These are phyloP conservation scores for Brassica incana DNA, from an alignment of 345 rosid species.

Conservation along the genomic window DNA sequence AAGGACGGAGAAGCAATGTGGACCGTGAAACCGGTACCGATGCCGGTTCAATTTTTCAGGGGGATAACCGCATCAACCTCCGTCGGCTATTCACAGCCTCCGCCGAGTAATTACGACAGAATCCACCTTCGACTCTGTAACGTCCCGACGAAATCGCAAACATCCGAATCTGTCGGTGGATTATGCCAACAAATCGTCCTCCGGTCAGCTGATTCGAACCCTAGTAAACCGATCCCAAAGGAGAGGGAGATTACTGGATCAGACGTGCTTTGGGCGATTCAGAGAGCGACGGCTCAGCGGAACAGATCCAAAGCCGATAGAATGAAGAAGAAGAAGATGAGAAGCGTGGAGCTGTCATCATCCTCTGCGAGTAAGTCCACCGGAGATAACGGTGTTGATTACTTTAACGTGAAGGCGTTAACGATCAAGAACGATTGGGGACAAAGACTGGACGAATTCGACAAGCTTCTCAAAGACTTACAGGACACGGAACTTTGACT, in stretches of 20 bases:
- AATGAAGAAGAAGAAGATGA: slow-evolving; percentile 26
- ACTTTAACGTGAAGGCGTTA: slow-evolving; percentile 47
- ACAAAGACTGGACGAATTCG: slow-evolving; percentile 45
- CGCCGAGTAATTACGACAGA: slow-evolving; percentile 15
- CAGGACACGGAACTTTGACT: slow-evolving; percentile 26
- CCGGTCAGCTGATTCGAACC: slow-evolving; percentile 1
- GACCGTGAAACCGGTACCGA: slow-evolving; percentile 27
- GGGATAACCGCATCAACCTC: background rate
- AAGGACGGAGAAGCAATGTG: slow-evolving; percentile 5
- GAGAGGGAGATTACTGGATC: slow-evolving; percentile 47
- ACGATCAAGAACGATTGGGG: slow-evolving; percentile 54
- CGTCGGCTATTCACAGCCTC: slow-evolving; percentile 10
- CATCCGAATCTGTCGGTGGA: slow-evolving; percentile 16
- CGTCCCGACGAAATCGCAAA: slow-evolving; percentile 16
- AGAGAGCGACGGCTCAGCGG: slow-evolving; percentile 55
- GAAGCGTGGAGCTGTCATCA: slow-evolving; percentile 16
- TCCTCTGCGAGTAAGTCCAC: slow-evolving; percentile 24
- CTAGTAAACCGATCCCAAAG: background rate
- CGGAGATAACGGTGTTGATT: slow-evolving; percentile 38
- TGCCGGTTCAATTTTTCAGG: slow-evolving; percentile 25
- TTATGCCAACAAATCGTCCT: slow-evolving; percentile 12
- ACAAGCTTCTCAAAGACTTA: slow-evolving; percentile 52
- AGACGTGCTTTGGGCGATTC: slow-evolving; percentile 64
- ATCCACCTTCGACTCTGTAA: background rate
- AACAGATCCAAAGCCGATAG: slow-evolving; percentile 37